A percentile compares a stretch with the other conserved stretches of the same genome.
These are phyloP conservation scores for Botrytis paeoniae DNA, from an alignment of 2,329 filamentous ascomycete genomes.

Conservation along the genomic window DNA sequence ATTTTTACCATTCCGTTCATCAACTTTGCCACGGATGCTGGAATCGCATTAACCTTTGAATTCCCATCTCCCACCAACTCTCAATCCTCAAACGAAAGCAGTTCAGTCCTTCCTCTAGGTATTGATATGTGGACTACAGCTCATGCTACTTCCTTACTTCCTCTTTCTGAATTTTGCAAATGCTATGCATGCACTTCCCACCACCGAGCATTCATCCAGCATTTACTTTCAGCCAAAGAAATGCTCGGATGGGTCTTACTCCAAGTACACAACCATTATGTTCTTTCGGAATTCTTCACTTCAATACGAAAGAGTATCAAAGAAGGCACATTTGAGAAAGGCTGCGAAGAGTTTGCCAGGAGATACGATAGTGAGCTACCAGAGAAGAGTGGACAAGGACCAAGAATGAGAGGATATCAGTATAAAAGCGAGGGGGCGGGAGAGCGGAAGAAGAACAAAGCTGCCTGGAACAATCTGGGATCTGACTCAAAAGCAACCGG, in stretches of 20 bases:
- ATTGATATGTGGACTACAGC: constrained; percentile 70
- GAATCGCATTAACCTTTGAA: constrained; percentile 75
- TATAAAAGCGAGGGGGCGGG: constrained; percentile 64
- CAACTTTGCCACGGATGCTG: constrained; percentile 71
- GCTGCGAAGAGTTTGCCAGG: constrained; percentile 43
- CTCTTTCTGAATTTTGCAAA: constrained; percentile 61
- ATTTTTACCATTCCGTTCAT: constrained; percentile 76
- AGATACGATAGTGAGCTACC: constrained; percentile 72
- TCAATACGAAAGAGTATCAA: constrained; percentile 64
- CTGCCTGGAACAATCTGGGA: constrained; percentile 56
- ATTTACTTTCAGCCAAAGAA: constrained; percentile 85
- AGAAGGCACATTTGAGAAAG: constrained; percentile 56
- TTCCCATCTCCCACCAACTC: constrained; percentile 54
- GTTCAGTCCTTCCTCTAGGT: constrained; percentile 55
- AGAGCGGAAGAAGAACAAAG: constrained; percentile 64
- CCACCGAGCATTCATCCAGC: constrained; percentile 82
- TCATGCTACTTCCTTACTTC: constrained; percentile 60
- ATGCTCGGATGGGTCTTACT: constrained; percentile 95
- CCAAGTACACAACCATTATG: constrained; percentile 84
- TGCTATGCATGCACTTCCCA: constrained; percentile 85
- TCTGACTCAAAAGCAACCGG: constrained; percentile 25
- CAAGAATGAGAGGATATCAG: constrained; percentile 78
- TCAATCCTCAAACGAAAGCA: constrained; percentile 20
- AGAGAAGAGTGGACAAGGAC: constrained; percentile 70
- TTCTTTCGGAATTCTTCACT: constrained; percentile 70